These are phyloP conservation scores for Talaromyces sp. DNA, from an alignment of 2,329 filamentous ascomycete genomes.

Conservation along the genomic window DNA sequence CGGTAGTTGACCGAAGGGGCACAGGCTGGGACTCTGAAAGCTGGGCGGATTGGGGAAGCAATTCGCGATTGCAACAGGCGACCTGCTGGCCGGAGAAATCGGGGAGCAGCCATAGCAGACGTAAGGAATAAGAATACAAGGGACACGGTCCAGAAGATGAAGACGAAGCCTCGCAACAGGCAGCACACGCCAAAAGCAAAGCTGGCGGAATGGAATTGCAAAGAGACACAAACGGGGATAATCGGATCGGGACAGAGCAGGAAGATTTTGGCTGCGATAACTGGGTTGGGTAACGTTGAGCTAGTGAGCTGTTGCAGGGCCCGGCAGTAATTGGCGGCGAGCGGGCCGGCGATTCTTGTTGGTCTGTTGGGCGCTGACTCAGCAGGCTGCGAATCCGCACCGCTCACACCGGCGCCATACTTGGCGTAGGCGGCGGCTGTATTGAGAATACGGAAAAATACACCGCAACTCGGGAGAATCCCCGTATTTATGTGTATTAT, in stretches of 20 bases:
- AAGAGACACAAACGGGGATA: constrained; percentile 7
- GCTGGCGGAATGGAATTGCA: constrained; percentile 9
- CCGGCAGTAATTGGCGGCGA: background rate
- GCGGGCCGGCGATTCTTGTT: constrained; percentile 20
- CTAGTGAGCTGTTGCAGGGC: background rate
- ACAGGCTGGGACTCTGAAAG: constrained; percentile 48
- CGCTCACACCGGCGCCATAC: constrained; percentile 31
- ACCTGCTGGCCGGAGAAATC: constrained; percentile 61
- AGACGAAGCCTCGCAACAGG: constrained; percentile 5
- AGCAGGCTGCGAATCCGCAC: constrained; percentile 14
- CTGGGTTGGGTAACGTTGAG: background rate
- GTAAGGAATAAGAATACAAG: constrained; percentile 48
- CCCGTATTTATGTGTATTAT: background rate
- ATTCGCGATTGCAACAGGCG: constrained; percentile 45
- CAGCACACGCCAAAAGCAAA: constrained; percentile 10
- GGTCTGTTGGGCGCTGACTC: constrained; percentile 36
- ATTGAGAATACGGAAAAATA: constrained; percentile 9
- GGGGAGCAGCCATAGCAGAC: constrained; percentile 54
- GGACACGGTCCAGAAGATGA: constrained; percentile 33
- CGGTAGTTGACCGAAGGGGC: constrained; percentile 42
- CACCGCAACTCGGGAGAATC: background rate
- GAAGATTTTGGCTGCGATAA: constrained; percentile 15
- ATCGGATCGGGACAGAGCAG: constrained; percentile 15
- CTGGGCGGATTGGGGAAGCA: constrained; percentile 53
- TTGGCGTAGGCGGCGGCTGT: constrained; percentile 20